phyloP scores from a whole-genome alignment of 2,329 filamentous ascomycete species.

The Triangularia setosa region DNA sequence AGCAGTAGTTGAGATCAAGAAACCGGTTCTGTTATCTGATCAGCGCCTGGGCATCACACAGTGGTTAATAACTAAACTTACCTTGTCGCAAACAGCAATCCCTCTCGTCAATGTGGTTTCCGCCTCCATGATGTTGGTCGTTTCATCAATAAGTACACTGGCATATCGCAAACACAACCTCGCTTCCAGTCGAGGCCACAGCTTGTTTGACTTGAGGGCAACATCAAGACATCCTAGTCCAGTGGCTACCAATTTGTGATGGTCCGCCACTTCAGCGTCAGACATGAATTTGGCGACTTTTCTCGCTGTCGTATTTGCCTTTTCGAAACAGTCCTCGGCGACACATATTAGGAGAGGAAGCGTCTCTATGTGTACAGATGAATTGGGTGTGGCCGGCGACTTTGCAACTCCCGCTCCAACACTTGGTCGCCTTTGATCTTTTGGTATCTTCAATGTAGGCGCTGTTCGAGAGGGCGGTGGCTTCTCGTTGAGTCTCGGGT shows the following conservation, averaged over 20 bases:
- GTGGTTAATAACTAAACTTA: conserved; percentile 32
- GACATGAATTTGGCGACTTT: conserved; percentile 47
- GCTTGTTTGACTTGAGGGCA: conserved; percentile 56
- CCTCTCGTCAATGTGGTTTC: conserved; percentile 70
- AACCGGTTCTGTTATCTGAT: conserved; percentile 45
- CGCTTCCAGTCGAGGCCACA: conserved; percentile 65
- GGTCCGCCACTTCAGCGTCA: conserved; percentile 54
- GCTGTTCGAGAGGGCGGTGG: conserved; percentile 12
- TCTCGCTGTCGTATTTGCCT: conserved; percentile 56
- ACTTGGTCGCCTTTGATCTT: conserved; percentile 24
- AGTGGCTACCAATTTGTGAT: conserved; percentile 68
- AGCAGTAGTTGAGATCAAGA: conserved; percentile 69
- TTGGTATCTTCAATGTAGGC: conserved; percentile 6
- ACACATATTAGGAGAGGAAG: conserved; percentile 63
- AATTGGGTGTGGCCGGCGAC: conserved; percentile 37
- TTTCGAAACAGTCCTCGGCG: conserved; percentile 70
- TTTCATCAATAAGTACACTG: conserved; percentile 68
- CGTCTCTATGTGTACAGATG: conserved; percentile 43
- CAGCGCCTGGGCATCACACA: conserved; percentile 11
- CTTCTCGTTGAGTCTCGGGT: conserved; percentile 20
- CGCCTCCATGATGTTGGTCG: conserved; percentile 68
- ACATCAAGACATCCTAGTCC: conserved; percentile 70
- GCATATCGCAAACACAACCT: conserved; percentile 68
- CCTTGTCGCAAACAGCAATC: conserved; percentile 62
- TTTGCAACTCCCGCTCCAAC: conserved; percentile 27